These are phyloP conservation scores for Claviceps purpurea DNA, from an alignment of 2,329 filamentous ascomycete species.

Conservation along the genomic window DNA sequence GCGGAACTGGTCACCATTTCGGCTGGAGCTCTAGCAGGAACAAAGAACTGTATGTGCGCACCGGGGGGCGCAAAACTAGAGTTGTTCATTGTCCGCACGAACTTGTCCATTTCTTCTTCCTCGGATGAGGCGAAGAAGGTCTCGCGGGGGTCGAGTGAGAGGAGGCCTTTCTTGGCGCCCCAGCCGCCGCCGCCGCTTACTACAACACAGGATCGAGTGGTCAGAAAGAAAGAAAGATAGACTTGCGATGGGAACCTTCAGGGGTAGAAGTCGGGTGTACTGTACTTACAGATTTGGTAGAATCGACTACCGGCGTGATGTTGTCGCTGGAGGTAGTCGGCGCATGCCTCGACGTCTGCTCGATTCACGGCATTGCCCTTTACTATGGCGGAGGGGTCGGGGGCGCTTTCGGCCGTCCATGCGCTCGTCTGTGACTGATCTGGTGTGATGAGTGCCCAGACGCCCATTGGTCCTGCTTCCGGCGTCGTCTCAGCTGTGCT, in stretches of 20 bases:
- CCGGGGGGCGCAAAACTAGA: constrained; percentile 46
- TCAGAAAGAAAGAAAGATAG: constrained; percentile 8
- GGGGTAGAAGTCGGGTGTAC: neutral
- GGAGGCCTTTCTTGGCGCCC: constrained; percentile 65
- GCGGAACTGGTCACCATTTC: constrained; percentile 11
- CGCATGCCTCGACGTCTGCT: constrained; percentile 13
- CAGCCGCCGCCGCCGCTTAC: constrained; percentile 76
- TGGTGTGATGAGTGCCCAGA: constrained; percentile 62
- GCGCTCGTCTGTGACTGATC: constrained; percentile 4
- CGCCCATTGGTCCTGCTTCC: constrained; percentile 37
- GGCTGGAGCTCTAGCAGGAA: constrained; percentile 20
- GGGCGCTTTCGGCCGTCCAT: constrained; percentile 4
- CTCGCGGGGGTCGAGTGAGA: constrained; percentile 63
- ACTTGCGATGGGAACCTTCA: too few species aligned
- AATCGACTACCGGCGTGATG: constrained; percentile 30
- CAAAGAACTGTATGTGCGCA: constrained; percentile 54
- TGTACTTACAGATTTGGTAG: constrained; percentile 24
- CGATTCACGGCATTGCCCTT: constrained; percentile 2
- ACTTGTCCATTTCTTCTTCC: constrained; percentile 38
- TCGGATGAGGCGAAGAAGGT: constrained; percentile 31
- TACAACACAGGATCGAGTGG: constrained; percentile 8
- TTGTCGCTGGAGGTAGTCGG: constrained; percentile 18
- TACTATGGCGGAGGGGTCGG: constrained; percentile 5
- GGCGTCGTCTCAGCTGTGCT: constrained; percentile 8
- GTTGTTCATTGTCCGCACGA: constrained; percentile 34